Base-by-base conservation (phyloP, 768 basidiomycete species). In the Neoboletus magnificus region DNA sequence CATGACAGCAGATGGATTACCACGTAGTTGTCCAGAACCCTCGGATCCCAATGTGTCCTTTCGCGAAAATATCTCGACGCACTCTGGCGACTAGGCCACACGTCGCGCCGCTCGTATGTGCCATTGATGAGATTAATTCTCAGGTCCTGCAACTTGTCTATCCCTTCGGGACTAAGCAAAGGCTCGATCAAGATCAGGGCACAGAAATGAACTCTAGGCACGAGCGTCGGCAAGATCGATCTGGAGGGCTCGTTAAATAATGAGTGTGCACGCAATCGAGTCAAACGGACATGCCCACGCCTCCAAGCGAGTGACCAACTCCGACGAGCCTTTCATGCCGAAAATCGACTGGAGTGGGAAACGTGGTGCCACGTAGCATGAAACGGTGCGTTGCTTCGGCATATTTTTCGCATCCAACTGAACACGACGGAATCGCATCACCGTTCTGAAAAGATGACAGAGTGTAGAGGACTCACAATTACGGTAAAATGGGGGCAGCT, bases 261-360 rank as follows among this genome's bases (percentile, higher is more conserved):
- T 49, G 10, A 45, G 11, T 20, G 43, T 15, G 35, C 32, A 48
- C 22, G 30, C 1, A 29, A 48, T 25, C 15, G 4, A 11, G 20
- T 11, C 25, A 57, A 20, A 57, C 81, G 53, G 62, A 86, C 86
- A 86, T 79, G 22, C 81, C 74, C 53, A 85, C 83, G 37, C 80
- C 86, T 15, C 86, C 86, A 20, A 89, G 70, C 1, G 86, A 87
- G 66, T 89, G 86, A 0, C 85, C 86, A 18, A 89, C 76, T 3
- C 85, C 86, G 36, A 87, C 74, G 3, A 89, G 69, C 42, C 75
- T 81, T 56, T 82, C 70, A 22, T 62, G 67, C 27, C 65, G 62
- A 66, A 86, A 86, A 55, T 84, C 75, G 32, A 82, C 72, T 10
- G 66, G 61, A 10, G 73, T 75, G 20, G 73, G 74, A 55, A 75